Evolutionary conservation across 768 basidiomycete species (phyloP).

Genomic region (Mycena belliarum): DNA sequence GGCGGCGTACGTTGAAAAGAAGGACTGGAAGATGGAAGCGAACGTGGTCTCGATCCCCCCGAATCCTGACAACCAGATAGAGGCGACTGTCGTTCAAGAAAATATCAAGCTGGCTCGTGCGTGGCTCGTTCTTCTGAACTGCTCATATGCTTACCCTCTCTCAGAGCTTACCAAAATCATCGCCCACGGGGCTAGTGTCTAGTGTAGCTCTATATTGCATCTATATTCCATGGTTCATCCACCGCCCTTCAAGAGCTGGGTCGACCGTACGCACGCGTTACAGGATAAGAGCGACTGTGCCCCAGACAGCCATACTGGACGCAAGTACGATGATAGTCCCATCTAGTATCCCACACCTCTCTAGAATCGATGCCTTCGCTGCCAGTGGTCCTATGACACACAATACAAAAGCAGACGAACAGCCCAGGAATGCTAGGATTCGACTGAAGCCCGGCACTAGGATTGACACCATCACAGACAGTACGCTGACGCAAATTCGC

Average conservation of each 20-base stretch:
- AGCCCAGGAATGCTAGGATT: slow-evolving; percentile 88
- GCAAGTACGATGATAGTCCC: slow-evolving; percentile 52
- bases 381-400: slow-evolving; percentile 78
- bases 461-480: slow-evolving; percentile 72
- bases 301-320: slow-evolving; percentile 73
- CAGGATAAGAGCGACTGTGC: slow-evolving; percentile 67
- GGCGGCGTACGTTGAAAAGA: slow-evolving; percentile 56
- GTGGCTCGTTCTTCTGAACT: slow-evolving; percentile 31
- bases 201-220: slow-evolving; percentile 12
- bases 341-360: slow-evolving; percentile 53
- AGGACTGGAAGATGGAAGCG: slow-evolving; percentile 67
- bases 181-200: slow-evolving; percentile 53
- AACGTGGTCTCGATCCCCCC: slow-evolving; percentile 68
- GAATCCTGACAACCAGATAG: slow-evolving; percentile 88
- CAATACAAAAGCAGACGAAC: slow-evolving; percentile 79
- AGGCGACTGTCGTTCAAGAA: slow-evolving; percentile 83
- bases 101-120: slow-evolving; percentile 78
- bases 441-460: slow-evolving; percentile 77
- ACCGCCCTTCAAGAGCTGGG: not conserved
- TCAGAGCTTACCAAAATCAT: slow-evolving; percentile 78
- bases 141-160: slow-evolving; percentile 1
- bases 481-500: slow-evolving; percentile 55
- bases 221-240: not conserved
- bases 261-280: slow-evolving; percentile 26
- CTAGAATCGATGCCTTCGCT: slow-evolving; percentile 63